Conservation (phyloP, 2,329 filamentous ascomycete species). For the Monilinia polystroma region DNA sequence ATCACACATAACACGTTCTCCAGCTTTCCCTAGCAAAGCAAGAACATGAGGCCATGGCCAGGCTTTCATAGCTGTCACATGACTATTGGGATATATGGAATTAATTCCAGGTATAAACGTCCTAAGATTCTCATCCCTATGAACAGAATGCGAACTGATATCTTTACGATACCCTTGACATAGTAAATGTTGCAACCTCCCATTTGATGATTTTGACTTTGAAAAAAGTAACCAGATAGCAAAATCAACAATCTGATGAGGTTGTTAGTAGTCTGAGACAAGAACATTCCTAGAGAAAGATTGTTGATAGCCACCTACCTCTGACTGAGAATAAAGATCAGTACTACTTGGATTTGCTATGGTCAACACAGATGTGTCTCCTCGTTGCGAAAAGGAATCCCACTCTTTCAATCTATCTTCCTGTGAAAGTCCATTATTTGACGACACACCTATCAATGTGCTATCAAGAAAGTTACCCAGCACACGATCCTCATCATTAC, state of each 20-base stretch:
- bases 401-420: constrained; percentile 55
- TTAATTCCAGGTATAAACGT: constrained; percentile 64
- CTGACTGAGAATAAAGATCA: constrained; percentile 57
- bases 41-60: constrained; percentile 75
- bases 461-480: constrained; percentile 36
- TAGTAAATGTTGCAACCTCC: constrained; percentile 70
- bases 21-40: constrained; percentile 68
- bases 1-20: constrained; percentile 74
- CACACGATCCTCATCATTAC: constrained; percentile 21
- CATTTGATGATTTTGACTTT: constrained; percentile 47
- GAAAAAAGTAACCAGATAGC: constrained; percentile 76
- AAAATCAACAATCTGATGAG: constrained; percentile 68
- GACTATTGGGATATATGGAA: constrained; percentile 64
- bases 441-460: constrained; percentile 38
- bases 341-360: constrained; percentile 47
- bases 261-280: constrained; percentile 18
- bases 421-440: constrained; percentile 23
- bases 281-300: constrained; percentile 22
- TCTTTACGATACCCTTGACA: constrained; percentile 75
- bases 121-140: constrained; percentile 36
- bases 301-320: constrained; percentile 50
- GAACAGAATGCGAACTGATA: constrained; percentile 28
- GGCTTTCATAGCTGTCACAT: constrained; percentile 66
- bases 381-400: constrained; percentile 61
- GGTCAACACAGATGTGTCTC: constrained; percentile 56